Evolutionary conservation across 768 basidiomycete genomes (phyloP).

Genomic region (Termitomyces sp.): DNA sequence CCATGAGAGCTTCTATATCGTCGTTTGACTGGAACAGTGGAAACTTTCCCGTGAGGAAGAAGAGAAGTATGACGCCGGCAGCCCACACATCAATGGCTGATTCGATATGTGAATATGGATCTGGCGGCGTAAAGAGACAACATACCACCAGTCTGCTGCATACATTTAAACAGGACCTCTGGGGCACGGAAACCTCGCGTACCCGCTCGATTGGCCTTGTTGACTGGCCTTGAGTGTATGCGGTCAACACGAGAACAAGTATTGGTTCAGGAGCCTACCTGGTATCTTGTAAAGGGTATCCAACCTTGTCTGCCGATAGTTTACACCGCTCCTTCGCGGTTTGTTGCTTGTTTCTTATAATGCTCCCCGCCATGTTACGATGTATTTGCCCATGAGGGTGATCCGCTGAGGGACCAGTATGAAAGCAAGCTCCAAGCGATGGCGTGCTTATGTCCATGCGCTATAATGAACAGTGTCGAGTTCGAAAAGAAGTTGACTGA

Average conservation of each 20-base stretch:
- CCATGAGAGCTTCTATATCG: conserved; percentile 94
- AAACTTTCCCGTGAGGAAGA: conserved; percentile 90
- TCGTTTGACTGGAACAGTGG: conserved; percentile 93
- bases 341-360: conserved; percentile 55
- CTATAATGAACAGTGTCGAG: conserved; percentile 28
- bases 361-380: conserved; percentile 39
- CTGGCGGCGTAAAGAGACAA: conserved; percentile 8
- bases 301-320: conserved; percentile 65
- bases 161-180: conserved; percentile 93
- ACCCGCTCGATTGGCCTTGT: conserved; percentile 95
- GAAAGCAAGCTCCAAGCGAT: conserved; percentile 64
- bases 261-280: conserved; percentile 39
- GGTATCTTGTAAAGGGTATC: conserved; percentile 72
- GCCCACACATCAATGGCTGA: conserved; percentile 97
- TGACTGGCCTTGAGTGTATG: conserved; percentile 51
- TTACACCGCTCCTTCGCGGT: conserved; percentile 55
- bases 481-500: neutral
- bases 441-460: conserved; percentile 47
- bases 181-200: conserved; percentile 97
- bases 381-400: conserved; percentile 67
- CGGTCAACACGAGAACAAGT: conserved; percentile 1
- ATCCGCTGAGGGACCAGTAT: conserved; percentile 59
- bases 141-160: conserved; percentile 88
- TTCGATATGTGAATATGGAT: conserved; percentile 1
- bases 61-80: conserved; percentile 86